Conservation (phyloP, 352 stramenopile species). For the Thalassiosira hispida region DNA sequence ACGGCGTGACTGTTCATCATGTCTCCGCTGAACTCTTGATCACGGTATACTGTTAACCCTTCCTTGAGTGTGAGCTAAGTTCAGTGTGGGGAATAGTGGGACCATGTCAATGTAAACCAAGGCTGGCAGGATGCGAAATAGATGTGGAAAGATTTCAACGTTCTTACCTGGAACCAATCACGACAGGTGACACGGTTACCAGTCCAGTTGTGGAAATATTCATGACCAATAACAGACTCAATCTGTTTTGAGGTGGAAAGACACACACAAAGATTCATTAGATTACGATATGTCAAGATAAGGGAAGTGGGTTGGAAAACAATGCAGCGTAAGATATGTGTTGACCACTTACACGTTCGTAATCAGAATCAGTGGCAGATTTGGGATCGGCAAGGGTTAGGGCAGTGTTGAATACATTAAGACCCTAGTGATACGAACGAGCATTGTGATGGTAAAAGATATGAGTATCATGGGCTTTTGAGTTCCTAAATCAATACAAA, state of each 20-base stretch:
- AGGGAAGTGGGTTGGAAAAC: too few relatives aligned
- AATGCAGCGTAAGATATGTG: neutral
- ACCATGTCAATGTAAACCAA: neutral
- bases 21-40: conserved; percentile 85
- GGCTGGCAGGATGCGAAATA: neutral
- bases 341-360: conserved; percentile 64
- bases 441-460: conserved; percentile 12
- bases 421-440: conserved; percentile 38
- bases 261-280: conserved; percentile 77
- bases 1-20: conserved; percentile 81
- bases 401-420: conserved; percentile 91
- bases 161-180: conserved; percentile 86
- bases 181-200: conserved; percentile 83
- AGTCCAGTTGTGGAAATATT: conserved; percentile 88
- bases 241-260: conserved; percentile 27
- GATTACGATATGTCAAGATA: neutral
- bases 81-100: neutral
- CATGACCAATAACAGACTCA: conserved; percentile 77
- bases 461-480: neutral
- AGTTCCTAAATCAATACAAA: too few relatives aligned
- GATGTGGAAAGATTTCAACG: conserved; percentile 59
- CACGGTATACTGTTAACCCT: conserved; percentile 89
- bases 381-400: conserved; percentile 87
- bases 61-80: conserved; percentile 89
- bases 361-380: conserved; percentile 88